phyloP scores from a whole-genome alignment of 257 asterid species.

The Avicennia marina region DNA sequence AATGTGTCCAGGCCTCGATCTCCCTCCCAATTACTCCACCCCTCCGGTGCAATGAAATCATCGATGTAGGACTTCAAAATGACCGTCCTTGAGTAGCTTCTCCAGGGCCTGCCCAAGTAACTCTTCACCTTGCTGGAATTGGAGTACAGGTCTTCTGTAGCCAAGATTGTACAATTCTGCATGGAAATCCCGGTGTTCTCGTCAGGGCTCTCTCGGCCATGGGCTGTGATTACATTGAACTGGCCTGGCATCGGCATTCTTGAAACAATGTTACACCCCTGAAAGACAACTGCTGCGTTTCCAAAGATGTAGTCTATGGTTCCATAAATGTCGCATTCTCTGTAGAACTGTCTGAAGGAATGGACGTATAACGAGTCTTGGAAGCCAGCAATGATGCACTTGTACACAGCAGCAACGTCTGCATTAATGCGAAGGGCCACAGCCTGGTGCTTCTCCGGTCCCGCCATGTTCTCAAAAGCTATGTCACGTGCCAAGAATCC shows the following conservation, averaged over 20 bases:
- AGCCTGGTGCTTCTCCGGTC: slow-evolving; percentile 77
- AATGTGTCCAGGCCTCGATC: slow-evolving; percentile 49
- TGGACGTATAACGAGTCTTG: slow-evolving; percentile 83
- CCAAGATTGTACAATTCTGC: slow-evolving; percentile 71
- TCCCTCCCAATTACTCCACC: slow-evolving; percentile 71
- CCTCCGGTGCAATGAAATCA: slow-evolving; percentile 40
- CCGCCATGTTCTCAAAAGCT: slow-evolving; percentile 73
- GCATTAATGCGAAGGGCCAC: slow-evolving; percentile 83
- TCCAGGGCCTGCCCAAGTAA: slow-evolving; percentile 87
- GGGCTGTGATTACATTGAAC: slow-evolving; percentile 73
- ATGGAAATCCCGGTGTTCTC: slow-evolving; percentile 67
- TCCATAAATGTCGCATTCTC: slow-evolving; percentile 83
- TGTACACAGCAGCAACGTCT: slow-evolving; percentile 58
- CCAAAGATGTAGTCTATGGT: slow-evolving; percentile 90
- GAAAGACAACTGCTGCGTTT: slow-evolving; percentile 76
- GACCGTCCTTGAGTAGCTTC: slow-evolving; percentile 60
- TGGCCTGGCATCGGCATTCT: slow-evolving; percentile 66
- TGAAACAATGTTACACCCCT: slow-evolving; percentile 67
- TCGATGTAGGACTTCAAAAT: slow-evolving; percentile 58
- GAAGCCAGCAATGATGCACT: slow-evolving; percentile 58
- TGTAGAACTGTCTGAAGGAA: slow-evolving; percentile 71
- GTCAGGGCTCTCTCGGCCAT: slow-evolving; percentile 40
- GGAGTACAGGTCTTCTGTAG: slow-evolving; percentile 43
- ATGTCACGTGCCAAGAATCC: slow-evolving; percentile 90
- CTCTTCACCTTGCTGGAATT: slow-evolving; percentile 40